phyloP scores from a whole-genome alignment of 2,329 filamentous ascomycete genomes.

The Parastagonospora nodorum region DNA sequence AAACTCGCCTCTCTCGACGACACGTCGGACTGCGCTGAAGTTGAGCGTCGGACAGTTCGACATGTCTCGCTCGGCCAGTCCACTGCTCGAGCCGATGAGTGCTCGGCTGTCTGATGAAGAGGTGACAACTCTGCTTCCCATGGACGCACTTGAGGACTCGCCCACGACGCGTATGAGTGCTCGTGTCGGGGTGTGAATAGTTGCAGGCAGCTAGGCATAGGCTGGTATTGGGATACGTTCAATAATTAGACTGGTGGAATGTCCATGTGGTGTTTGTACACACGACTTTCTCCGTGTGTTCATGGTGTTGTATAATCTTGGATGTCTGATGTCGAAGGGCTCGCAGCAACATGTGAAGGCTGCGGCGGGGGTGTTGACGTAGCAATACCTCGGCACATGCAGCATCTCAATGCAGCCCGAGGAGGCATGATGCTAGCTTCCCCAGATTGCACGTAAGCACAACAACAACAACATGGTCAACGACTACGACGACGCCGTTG shows the following conservation, averaged over 20 bases:
- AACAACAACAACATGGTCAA: constrained; percentile 8
- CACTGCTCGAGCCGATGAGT: constrained; percentile 42
- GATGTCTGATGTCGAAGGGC: no score
- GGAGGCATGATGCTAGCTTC: constrained; percentile 11
- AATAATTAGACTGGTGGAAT: no score
- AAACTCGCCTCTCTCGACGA: constrained; percentile 20
- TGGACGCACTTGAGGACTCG: constrained; percentile 35
- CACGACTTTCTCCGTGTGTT: no score
- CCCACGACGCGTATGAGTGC: constrained; percentile 40
- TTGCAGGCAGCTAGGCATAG: not conserved
- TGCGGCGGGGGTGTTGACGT: not conserved
- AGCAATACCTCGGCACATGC: no score
- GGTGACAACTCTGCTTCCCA: constrained; percentile 16
- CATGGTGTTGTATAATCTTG: no score
- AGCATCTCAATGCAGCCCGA: no score
- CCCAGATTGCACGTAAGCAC: constrained; percentile 16
- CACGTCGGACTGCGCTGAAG: constrained; percentile 26
- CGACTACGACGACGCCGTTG: constrained; percentile 6
- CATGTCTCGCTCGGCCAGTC: constrained; percentile 40
- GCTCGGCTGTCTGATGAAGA: constrained; percentile 36
- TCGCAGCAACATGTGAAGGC: not conserved
- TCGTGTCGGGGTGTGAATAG: constrained; percentile 22
- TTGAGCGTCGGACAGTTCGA: constrained; percentile 37
- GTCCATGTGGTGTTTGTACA: no score
- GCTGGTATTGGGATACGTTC: not conserved